Base-by-base conservation (phyloP, 2,329 filamentous ascomycete genomes). In the Ophiocordyceps australis region DNA sequence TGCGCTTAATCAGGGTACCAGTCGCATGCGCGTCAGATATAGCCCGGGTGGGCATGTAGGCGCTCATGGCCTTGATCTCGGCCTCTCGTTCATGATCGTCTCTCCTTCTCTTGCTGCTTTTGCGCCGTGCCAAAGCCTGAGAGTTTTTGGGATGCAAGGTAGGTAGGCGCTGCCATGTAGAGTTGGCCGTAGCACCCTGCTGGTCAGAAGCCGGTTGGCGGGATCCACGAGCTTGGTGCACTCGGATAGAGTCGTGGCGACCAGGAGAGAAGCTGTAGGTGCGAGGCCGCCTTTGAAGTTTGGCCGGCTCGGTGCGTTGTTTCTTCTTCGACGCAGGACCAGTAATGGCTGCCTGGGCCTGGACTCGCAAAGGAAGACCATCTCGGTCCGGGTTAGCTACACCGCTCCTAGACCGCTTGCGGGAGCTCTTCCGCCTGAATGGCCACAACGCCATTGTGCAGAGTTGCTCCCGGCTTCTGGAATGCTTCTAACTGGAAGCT, bases 21-120 rank as follows among this genome's bases (percentile, higher is more conserved):
- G 69, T 57, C 27, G 64, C 64, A 46, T 63, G 66, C 17, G 60
- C 56, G 32, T 73, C 64, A 24, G 64, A 62, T 9, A 63, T 62
- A 5, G 73, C 61, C 26, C 78, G 67, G 27, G 72, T 54, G 5
- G 79, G 72, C 36, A 74, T 65, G 32, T 64, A 65, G 21, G 70
- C 67, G 41, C 70, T 78, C 77, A 94, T 80, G 28, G 80, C 73
- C 43, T 74, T 79, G 42, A 94, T 83, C 50, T 93, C 82, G 33
- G 80, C 80, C 50, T 93, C 85, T 30, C 86, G 67, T 30, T 76
- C 63, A 43, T 71, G 68, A 34, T 91, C 79, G 34, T 76, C 64
- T 37, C 75, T 74, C 40, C 74, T 73, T 38, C 75, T 69, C 52
- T 80, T 91, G 55, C 71, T 83, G 21, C 77, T 77, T 42, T 72